Evolutionary conservation across 148 eudicot species (phyloP).

Genomic region (Nepenthes mirabilis): DNA sequence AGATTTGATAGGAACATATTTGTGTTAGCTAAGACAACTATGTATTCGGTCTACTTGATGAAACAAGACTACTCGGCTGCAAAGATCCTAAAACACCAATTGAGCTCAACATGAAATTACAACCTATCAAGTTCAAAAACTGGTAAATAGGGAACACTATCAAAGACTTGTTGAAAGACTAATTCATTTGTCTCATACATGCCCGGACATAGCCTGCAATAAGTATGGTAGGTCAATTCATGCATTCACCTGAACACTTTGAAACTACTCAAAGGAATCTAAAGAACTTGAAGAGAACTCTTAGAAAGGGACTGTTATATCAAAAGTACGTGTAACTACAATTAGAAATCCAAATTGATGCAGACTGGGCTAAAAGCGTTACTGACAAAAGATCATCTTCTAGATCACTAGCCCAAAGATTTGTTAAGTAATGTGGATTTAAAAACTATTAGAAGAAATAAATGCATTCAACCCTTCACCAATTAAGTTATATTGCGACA

Average conservation of each 20-base stretch:
- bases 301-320: not conserved
- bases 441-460: not conserved
- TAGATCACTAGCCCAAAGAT: not conserved
- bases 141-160: too few species aligned
- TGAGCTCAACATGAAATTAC: too few species aligned
- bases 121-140: too few species aligned
- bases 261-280: not conserved
- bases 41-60: too few species aligned
- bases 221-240: conserved; percentile 5
- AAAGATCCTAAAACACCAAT: too few species aligned
- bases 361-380: not conserved
- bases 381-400: too few species aligned
- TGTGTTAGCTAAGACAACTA: too few species aligned
- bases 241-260: not conserved
- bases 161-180: too few species aligned
- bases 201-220: conserved; percentile 1
- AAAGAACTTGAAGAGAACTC: conserved; percentile 2
- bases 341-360: not conserved
- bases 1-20: too few species aligned
- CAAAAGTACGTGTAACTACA: not conserved
- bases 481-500: conserved; percentile 1
- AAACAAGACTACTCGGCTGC: too few species aligned
- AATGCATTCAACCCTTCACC: not conserved
- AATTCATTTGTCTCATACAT: too few species aligned
- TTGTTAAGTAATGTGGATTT: conserved; percentile 3